Percentiles rank a stretch among this genome's conserved stretches.
These are phyloP conservation scores for Penicillium sp. DNA, from an alignment of 2,329 filamentous ascomycete species.

Conservation along the genomic window DNA sequence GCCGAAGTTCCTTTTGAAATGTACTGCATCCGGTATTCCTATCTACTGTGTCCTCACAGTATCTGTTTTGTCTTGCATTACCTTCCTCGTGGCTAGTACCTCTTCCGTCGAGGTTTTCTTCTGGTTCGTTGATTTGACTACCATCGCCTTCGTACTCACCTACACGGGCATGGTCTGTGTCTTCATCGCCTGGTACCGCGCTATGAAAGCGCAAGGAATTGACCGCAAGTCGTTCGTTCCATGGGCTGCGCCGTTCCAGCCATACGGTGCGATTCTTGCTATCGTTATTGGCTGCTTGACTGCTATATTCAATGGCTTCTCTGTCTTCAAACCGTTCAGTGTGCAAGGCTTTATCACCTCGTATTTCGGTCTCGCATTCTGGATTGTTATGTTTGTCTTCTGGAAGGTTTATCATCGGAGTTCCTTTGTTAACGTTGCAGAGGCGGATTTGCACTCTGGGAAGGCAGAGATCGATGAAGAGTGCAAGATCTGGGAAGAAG, in stretches of 20 bases:
- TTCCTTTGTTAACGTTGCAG: constrained; percentile 27
- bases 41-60: constrained; percentile 67
- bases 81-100: constrained; percentile 67
- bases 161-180: constrained; percentile 67
- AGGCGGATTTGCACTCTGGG: constrained; percentile 35
- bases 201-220: constrained; percentile 66
- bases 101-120: constrained; percentile 64
- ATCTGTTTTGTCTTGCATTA: constrained; percentile 64
- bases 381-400: constrained; percentile 43
- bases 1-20: constrained; percentile 57
- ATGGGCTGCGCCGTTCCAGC: constrained; percentile 67
- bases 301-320: constrained; percentile 67
- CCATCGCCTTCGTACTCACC: constrained; percentile 31
- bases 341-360: constrained; percentile 52
- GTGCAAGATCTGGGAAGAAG: constrained; percentile 38
- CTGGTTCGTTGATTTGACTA: constrained; percentile 66
- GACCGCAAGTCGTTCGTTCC: constrained; percentile 63
- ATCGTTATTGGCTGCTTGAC: constrained; percentile 53
- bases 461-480: constrained; percentile 39
- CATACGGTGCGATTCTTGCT: constrained; percentile 67
- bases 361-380: constrained; percentile 50
- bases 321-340: constrained; percentile 41
- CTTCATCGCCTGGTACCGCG: constrained; percentile 70
- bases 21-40: constrained; percentile 64
- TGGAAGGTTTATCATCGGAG: constrained; percentile 37